Evolutionary conservation across 805 yeast genomes (phyloP), one percentile per base, ranked within the genome.

Genomic region (Diddensiella transvaalensis): DNA sequence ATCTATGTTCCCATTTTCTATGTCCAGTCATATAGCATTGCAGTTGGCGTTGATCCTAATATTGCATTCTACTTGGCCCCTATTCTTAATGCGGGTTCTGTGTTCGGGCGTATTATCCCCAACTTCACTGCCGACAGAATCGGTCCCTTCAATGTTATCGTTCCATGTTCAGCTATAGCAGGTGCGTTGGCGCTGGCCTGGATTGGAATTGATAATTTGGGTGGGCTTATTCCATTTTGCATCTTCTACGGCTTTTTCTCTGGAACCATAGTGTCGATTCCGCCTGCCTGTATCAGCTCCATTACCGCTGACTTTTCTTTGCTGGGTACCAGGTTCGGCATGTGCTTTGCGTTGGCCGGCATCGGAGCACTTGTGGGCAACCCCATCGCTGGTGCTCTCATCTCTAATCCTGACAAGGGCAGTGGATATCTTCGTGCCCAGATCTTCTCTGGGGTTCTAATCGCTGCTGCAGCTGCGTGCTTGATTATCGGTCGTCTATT

Each of bases 261-360:
- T 2, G 69, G 70, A 3, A 54, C 64, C 5, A 51, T 58, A n/a
- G 63, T 63, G 32, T 62, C 68, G 2, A 42, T 66, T 19, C 59
- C 64, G 37, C 63, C 66, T 8, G 59, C 65, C 2, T 52, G 60
- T 46, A 45, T 63, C 11, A 63, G 63, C 6, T 46, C 51, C 11
- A 59, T 61, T 24, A 56, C 67, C 19, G 51, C 58, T 3, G 75
- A 74, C 15, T 77, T 80, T 1, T 66, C 66, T 47, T 74, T 76
- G 43, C 40, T 61, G 1, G 66, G 68, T 3, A 54, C 63, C 1
- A 52, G 67, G 19, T 82, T 87, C 86, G 87, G 87, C 2, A 48
- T 79, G 36, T 76, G 87, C 1, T 69, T 86, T 29, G 70, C 75
- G n/a, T 53, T 72, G 5, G 82, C 83, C 29, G 76, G 90, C 0